Evolutionary conservation across 305 asterid species (phyloP).

Genomic region (Coffea humblotiana): DNA sequence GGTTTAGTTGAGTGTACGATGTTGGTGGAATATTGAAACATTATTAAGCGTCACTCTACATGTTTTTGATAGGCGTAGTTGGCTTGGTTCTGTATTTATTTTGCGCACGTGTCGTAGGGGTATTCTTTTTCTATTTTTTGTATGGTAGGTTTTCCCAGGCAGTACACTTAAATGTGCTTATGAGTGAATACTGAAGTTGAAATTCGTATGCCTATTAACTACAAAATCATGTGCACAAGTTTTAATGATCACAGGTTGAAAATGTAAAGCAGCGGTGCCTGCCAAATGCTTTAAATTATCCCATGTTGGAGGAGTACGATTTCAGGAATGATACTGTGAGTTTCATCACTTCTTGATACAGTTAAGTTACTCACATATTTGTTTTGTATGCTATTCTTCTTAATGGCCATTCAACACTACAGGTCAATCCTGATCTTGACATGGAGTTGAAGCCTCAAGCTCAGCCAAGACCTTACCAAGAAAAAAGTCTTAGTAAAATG

Average conservation of each 20-base stretch:
- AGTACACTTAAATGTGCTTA: not conserved
- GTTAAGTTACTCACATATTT: not conserved
- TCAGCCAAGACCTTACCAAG: constrained; percentile 97
- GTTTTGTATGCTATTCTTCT: constrained; percentile 9
- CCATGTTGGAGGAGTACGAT: constrained; percentile 99
- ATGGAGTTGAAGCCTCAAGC: constrained; percentile 97
- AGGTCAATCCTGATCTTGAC: constrained; percentile 97
- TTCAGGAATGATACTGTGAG: constrained; percentile 93
- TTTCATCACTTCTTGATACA: constrained; percentile 12
- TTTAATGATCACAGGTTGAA: constrained; percentile 60
- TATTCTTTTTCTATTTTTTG: not conserved
- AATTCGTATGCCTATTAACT: not conserved
- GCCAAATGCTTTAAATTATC: constrained; percentile 90
- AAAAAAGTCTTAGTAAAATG: constrained; percentile 99
- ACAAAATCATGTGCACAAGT: not conserved
- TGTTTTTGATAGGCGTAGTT: not conserved
- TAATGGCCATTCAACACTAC: constrained; percentile 27
- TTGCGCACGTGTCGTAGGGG: not conserved
- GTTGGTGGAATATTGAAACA: not conserved
- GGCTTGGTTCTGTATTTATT: not conserved
- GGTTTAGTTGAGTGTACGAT: not conserved
- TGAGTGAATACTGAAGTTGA: constrained; percentile 7
- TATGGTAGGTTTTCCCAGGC: not conserved
- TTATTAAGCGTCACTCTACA: not conserved
- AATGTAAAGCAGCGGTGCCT: constrained; percentile 95